Evolutionary conservation across 306 rosid species (phyloP), one percentile per base, ranked within the genome.

Genomic region (Cercis canadensis): DNA sequence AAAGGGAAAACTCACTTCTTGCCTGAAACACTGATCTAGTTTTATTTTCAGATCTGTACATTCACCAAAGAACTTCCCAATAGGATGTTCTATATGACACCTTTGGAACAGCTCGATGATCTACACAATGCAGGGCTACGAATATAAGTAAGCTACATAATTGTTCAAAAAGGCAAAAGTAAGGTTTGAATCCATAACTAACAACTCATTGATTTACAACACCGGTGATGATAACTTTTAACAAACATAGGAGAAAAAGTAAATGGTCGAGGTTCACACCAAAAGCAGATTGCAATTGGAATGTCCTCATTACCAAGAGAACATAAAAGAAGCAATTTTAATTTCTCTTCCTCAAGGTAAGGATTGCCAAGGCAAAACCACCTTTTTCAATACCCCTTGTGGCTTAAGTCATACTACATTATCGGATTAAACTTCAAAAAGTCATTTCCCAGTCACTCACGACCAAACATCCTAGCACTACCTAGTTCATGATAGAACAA

Each of bases 31-130:
- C 40, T 87, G 94, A 81, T 90, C 98, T 69, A 90, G 86, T 89
- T 90, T 88, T 67, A 90, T 84, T 75, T 93, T 93, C 67, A 93
- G 81, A 82, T 88, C 84, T 43, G 98, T 93, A 79, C 98, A 93
- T 81, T 90, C 83, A 59, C 97, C 98, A 32, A 87, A 85, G 76
- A 93, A 90, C 75, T 93, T 93, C 44, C 50, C 86, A 74, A 78
- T 1, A 29, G 97, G 97, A 77, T 93, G 96, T 55, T 90, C 97
- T 1, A 70, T 11, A 78, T 93, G 98, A 71, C 97, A 90, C 83
- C 85, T 84, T 54, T 93, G 97, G 65, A 93, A 93, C 84, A 79
- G 52, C 82, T 90, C 94, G 31, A 93, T 93, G 59, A 93, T 86
- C 86, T 82, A 71, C 73, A 74, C 11, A 54, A 82, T 62, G 58